Evolutionary conservation across 2,329 filamentous ascomycete genomes (phyloP).

Genomic region (Triangularia setosa): DNA sequence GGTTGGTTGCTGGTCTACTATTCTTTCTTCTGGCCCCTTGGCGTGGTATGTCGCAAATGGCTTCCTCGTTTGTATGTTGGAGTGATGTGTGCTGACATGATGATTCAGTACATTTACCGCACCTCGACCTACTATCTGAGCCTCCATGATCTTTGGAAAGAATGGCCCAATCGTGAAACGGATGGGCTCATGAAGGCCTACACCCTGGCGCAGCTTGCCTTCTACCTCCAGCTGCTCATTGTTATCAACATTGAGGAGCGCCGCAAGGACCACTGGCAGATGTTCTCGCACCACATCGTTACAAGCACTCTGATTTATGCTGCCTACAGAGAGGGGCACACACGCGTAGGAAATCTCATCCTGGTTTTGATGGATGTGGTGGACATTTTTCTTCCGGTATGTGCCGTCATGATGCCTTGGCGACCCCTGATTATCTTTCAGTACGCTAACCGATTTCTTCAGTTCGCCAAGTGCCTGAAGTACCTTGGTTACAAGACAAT

Average conservation of each 20-base stretch:
- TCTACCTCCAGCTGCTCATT: slow-evolving; percentile 91
- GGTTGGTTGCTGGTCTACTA: slow-evolving; percentile 89
- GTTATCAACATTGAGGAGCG: slow-evolving; percentile 93
- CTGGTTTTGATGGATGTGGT: slow-evolving; percentile 91
- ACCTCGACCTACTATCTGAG: slow-evolving; percentile 76
- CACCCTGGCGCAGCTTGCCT: slow-evolving; percentile 83
- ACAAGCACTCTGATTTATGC: slow-evolving; percentile 76
- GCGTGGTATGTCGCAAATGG: slow-evolving; percentile 62
- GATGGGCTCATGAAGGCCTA: slow-evolving; percentile 78
- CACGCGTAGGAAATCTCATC: slow-evolving; percentile 82
- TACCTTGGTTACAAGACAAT: slow-evolving; percentile 72
- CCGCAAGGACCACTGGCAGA: slow-evolving; percentile 92
- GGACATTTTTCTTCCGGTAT: slow-evolving; percentile 80
- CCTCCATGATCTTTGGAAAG: slow-evolving; percentile 73
- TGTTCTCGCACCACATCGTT: slow-evolving; percentile 92
- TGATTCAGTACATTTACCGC: slow-evolving; percentile 69
- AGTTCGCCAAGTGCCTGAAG: slow-evolving; percentile 91
- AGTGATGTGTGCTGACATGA: slow-evolving; percentile 17
- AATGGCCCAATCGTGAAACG: slow-evolving; percentile 78
- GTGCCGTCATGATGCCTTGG: slow-evolving; percentile 29
- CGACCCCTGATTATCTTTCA: neutral
- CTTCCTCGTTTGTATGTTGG: too few relatives aligned
- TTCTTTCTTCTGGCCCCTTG: slow-evolving; percentile 73
- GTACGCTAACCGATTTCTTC: neutral
- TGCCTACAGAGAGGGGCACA: slow-evolving; percentile 84